Base-by-base conservation (phyloP, 2,329 filamentous ascomycete genomes). In the Neopestalotiopsis clavispora region DNA sequence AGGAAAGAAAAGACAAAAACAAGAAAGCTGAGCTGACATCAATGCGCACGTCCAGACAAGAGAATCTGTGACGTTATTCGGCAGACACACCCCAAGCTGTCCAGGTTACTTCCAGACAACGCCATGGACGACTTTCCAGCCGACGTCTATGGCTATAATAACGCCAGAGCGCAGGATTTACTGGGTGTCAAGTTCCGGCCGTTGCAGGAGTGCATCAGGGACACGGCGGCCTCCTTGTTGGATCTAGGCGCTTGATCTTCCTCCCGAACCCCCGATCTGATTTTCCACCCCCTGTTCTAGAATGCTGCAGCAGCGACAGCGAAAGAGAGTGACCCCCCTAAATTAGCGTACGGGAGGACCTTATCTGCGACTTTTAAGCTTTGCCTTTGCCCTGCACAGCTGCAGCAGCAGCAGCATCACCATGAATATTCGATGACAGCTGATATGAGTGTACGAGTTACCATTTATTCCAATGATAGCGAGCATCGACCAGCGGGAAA, bases 71-170 rank as follows among this genome's bases (percentile, higher is more conserved):
- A 66, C 49, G 49, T 49, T 49, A 56, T 66, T 23, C 64, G 64
- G 23, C 42, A 56, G 40, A 56, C 64, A n/a, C 64, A 66, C 49
- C 64, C 64, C 17, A 49, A 52, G 10, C 42, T 66, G n/a, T 14
- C 42, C 12, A 17, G 20, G 28, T 7, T n/a, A 10, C 64, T 66
- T 20, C 64, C 64, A 14, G 34, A 57, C 20, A 30, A 58, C 17
- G 23, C 49, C 42, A 28, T n/a, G 10, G 64, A 66, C 23, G 64
- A 66, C 49, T 17, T 57, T n/a, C 64, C 64, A 10, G 45, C 10
- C 28, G 17, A 20, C 32, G 64, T 66, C 10, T 66, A 66, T 49
- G 42, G 64, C 20, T 66, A 49, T 49, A 49, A 66, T 56, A 57
- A 56, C 17, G 23, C 20, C 3, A 66, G 52, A 32, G n/a, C 49